Evolutionary conservation across 306 rosid species (phyloP), one percentile per base, ranked within the genome.

Genomic region (Ziziphus jujuba): DNA sequence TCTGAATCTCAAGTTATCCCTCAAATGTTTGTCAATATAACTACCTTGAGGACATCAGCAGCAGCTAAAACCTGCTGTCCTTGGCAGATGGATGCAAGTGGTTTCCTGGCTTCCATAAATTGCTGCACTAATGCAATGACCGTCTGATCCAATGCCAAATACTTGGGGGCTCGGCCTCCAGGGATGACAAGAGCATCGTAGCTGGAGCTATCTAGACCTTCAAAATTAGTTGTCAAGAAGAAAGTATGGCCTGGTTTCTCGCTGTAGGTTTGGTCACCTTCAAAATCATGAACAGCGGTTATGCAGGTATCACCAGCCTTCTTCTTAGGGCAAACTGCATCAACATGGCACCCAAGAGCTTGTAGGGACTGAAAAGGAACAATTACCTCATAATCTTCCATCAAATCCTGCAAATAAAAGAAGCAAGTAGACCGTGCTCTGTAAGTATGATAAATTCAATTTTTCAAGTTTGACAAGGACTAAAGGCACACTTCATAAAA

Each of bases 251-350:
- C 97, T 25, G 87, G 87, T 79, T 90, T 90, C 84, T 83, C 87
- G 69, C 82, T 86, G 72, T 88, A 93, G 70, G 91, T 86, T 57
- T 93, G 97, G 54, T 88, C 97, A 28, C 98, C 98, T 84, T 93
- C 96, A 76, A 88, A 85, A 81, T 93, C 98, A 75, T 87, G 96
- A 79, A 90, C 67, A 40, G 90, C 91, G 21, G 96, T 90, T 34
- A 76, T 79, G 71, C 98, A 93, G 51, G 63, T 79, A 31, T 93
- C 95, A 22, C 98, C 96, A 12, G 85, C 81, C 53, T 83, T 90
- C 89, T 85, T 93, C 54, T 78, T 57, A 60, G 97, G 97, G 79
- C 91, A 83, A 85, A 84, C 87, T 57, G 85, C 91, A 69, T 90
- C 97, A 36, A 93, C 95, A 51, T 84, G 85, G 66, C 98, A 90